These are phyloP conservation scores for Trichoderma semiorbis DNA, from an alignment of 2,329 filamentous ascomycete genomes.

Conservation along the genomic window DNA sequence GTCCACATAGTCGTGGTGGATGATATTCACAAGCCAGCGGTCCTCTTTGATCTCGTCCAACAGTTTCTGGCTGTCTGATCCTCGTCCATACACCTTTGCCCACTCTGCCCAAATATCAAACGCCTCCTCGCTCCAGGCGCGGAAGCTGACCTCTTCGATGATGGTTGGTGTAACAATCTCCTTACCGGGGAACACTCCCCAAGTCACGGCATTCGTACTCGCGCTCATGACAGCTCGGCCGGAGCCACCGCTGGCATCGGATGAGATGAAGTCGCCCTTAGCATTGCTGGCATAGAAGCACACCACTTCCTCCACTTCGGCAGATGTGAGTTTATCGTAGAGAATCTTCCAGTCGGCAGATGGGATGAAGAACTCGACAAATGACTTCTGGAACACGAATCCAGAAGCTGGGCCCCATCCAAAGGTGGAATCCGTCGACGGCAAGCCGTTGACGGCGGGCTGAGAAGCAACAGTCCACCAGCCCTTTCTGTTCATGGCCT, in stretches of 20 bases:
- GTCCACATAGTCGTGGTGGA: constrained; percentile 75
- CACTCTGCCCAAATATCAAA: constrained; percentile 95
- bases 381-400: constrained; percentile 97
- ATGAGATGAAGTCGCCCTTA: constrained; percentile 73
- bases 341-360: constrained; percentile 67
- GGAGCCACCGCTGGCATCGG: constrained; percentile 46
- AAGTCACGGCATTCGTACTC: constrained; percentile 90
- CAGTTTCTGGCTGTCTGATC: constrained; percentile 66
- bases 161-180: constrained; percentile 96
- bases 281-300: constrained; percentile 87
- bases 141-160: constrained; percentile 91
- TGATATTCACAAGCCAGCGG: constrained; percentile 86
- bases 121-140: constrained; percentile 91
- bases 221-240: constrained; percentile 36
- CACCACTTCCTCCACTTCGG: constrained; percentile 62
- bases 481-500: constrained; percentile 72
- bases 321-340: constrained; percentile 55
- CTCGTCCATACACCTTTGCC: constrained; percentile 80
- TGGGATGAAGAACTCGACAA: constrained; percentile 93
- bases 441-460: constrained; percentile 83
- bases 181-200: constrained; percentile 93
- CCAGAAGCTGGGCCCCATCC: constrained; percentile 92
- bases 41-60: constrained; percentile 65
- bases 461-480: constrained; percentile 98
- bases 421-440: constrained; percentile 72